A percentile compares a stretch with the other conserved stretches of the same genome.
Conservation (phyloP, 257 asterid genomes). For the Solanum sitiens region DNA sequence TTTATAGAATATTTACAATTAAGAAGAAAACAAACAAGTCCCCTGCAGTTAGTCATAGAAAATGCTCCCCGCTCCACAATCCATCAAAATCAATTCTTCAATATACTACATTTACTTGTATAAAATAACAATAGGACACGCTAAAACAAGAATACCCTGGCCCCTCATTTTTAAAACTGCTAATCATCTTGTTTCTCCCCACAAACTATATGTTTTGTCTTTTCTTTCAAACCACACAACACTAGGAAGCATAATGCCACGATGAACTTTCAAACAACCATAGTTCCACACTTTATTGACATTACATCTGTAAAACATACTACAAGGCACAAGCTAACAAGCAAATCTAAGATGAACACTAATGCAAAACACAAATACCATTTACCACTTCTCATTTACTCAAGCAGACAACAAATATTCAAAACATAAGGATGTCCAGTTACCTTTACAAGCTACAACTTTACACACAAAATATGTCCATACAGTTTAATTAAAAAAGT, state of each 20-base stretch:
- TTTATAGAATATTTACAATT: neutral
- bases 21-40: neutral
- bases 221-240: neutral
- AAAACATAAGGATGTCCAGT: no score
- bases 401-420: no score
- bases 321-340: no score
- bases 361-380: no score
- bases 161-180: neutral
- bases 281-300: no score
- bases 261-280: no score
- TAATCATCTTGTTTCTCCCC: neutral
- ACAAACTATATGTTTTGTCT: neutral
- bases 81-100: neutral
- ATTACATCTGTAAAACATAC: no score
- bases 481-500: no score
- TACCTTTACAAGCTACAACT: no score
- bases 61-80: neutral
- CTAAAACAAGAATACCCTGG: neutral
- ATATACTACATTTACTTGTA: neutral
- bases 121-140: neutral
- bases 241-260: neutral
- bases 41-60: neutral
- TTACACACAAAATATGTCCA: no score
- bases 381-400: no score
- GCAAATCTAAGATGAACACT: no score